Percentiles rank a stretch among this genome's conserved stretches.
Conservation (phyloP, 2,329 filamentous ascomycete species). For the Colletotrichum chrysophilum region DNA sequence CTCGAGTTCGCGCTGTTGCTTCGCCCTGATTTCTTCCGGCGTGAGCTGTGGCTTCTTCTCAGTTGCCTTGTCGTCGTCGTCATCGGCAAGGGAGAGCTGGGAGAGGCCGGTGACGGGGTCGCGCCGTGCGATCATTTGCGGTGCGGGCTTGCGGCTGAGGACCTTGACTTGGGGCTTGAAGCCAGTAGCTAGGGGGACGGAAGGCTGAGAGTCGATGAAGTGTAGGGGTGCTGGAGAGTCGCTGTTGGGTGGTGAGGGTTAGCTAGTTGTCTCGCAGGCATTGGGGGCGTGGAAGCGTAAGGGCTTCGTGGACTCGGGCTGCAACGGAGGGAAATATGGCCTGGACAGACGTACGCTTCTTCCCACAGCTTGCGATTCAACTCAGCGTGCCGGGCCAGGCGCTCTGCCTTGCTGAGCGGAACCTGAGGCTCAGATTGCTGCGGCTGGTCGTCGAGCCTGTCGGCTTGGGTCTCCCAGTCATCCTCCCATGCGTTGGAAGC, state of each 20-base stretch:
- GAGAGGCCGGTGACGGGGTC: conserved; percentile 57
- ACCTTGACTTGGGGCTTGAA: conserved; percentile 87
- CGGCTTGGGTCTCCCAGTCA: conserved; percentile 84
- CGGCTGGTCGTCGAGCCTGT: conserved; percentile 53
- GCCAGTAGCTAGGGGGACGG: conserved; percentile 67
- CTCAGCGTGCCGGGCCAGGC: conserved; percentile 80
- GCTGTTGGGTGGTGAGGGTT: conserved; percentile 42
- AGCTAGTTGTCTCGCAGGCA: not conserved
- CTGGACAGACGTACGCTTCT: conserved; percentile 69
- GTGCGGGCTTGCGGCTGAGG: conserved; percentile 79
- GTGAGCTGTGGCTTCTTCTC: conserved; percentile 67
- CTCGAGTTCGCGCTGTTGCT: conserved; percentile 80
- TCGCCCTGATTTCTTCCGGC: conserved; percentile 77
- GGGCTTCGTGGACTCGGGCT: not conserved
- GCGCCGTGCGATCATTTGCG: conserved; percentile 62
- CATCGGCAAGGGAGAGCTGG: conserved; percentile 52
- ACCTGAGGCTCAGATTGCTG: conserved; percentile 38
- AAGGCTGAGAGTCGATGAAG: conserved; percentile 71
- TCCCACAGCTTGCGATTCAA: conserved; percentile 88
- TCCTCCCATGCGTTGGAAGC: conserved; percentile 87
- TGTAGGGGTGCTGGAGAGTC: conserved; percentile 78
- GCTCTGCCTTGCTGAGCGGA: conserved; percentile 74
- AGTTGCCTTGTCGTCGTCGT: conserved; percentile 69
- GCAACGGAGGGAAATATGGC: not conserved
- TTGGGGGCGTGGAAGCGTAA: not conserved